Percentiles rank a stretch among this genome's conserved stretches.
Evolutionary conservation across 148 eudicot species (phyloP).

Genomic region (Fallopia convolvulus): DNA sequence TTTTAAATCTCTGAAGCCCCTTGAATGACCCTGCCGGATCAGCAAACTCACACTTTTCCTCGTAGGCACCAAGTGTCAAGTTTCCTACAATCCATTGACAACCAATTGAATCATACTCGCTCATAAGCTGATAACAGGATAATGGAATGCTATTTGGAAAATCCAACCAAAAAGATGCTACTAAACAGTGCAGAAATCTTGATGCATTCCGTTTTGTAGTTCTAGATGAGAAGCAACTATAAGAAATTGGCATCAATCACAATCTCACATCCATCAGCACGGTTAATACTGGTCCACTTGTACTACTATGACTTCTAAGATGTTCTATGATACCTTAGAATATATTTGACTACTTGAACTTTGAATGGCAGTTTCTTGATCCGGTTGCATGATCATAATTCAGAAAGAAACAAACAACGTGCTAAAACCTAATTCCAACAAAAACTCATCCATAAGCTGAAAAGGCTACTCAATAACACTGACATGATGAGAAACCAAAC

Average conservation of each 20-base stretch:
- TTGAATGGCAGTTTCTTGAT: background rate
- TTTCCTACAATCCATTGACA: conserved; percentile 39
- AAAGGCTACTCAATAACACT: no score
- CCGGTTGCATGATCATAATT: background rate
- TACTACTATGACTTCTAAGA: background rate
- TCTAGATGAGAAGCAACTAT: background rate
- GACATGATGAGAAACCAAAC: no score
- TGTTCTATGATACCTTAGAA: background rate
- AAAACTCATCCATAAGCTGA: background rate
- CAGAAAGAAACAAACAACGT: background rate
- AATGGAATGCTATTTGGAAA: background rate
- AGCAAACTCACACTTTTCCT: conserved; percentile 91
- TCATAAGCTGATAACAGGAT: background rate
- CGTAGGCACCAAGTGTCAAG: conserved; percentile 71
- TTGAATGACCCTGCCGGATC: conserved; percentile 97
- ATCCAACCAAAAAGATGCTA: background rate
- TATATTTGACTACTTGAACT: background rate
- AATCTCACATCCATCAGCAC: background rate
- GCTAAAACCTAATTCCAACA: background rate
- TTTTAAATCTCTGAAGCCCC: conserved; percentile 76
- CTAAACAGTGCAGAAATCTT: background rate
- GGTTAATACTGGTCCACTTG: background rate
- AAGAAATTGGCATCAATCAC: background rate
- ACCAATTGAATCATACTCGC: background rate
- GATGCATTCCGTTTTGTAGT: background rate